Base-by-base conservation (phyloP, 2,329 filamentous ascomycete genomes). In the Botrytis fabae region DNA sequence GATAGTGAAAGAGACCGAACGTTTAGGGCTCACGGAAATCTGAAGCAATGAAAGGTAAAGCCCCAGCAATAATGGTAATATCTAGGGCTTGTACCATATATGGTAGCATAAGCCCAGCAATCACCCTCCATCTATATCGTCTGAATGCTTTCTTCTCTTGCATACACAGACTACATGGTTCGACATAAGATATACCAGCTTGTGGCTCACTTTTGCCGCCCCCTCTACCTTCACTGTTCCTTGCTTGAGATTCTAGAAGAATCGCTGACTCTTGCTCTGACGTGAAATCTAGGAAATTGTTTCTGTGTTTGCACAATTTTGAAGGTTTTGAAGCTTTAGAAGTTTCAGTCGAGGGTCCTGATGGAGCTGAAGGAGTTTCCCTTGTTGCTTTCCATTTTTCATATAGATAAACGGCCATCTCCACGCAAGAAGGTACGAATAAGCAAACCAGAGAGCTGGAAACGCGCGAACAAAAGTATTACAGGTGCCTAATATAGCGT, bases 51-150 rank as follows among this genome's bases (percentile, higher is more conserved):
- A 86, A 88, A 0, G 88, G 87, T 28, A 90, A 81, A 0, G 88
- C 88, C 18, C 87, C 87, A 3, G 89, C 88, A 18, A 90, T 84
- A 59, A 92, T 90, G 0, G 90, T 92, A 1, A 88, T 83, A 78
- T 93, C 90, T 2, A 92, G 83, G 4, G 88, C 86, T 73, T 90
- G 87, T 0, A 92, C 83, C 14, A 88, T 85, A 77, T 88, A 92
- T 0, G 90, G 90, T 3, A 89, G 81, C 9, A 89, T 80, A 0
- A 92, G 83, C 4, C 89, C 88, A 1, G 86, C 73, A 57, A 91
- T 85, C 18, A 92, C 79, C 77, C 87, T 91, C 84, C 84, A 87
- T 69, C 90, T 84, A 77, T 91, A 85, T 62, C 81, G 81, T n/a
- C 80, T 79, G 44, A 78, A 77, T 22, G 79, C 73, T 51, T 78